phyloP scores from a whole-genome alignment of 2,329 filamentous ascomycete genomes.

The Penicillium sp. region DNA sequence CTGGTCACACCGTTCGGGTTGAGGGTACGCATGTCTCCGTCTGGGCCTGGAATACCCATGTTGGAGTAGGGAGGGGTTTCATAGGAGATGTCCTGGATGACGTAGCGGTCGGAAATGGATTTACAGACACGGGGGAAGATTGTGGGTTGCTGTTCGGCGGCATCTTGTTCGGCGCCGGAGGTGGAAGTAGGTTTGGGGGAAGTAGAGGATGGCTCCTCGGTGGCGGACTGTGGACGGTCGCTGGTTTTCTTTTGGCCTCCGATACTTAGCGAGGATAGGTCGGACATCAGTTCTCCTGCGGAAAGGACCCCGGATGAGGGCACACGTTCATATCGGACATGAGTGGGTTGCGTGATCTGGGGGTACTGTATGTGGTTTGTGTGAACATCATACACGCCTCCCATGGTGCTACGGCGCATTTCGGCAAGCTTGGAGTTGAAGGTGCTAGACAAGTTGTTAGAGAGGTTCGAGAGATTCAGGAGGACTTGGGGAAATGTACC shows the following conservation, averaged over 20 bases:
- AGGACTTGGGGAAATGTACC: conserved; percentile 55
- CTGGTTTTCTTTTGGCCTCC: conserved; percentile 22
- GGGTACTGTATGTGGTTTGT: conserved; percentile 92
- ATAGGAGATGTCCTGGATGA: conserved; percentile 62
- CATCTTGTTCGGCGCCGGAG: neutral
- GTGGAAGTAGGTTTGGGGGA: conserved; percentile 1
- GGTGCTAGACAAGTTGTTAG: conserved; percentile 55
- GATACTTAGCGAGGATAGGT: conserved; percentile 36
- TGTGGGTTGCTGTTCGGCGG: conserved; percentile 7
- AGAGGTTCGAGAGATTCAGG: conserved; percentile 1
- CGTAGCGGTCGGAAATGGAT: conserved; percentile 61
- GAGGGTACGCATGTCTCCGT: conserved; percentile 41
- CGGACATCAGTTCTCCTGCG: conserved; percentile 30
- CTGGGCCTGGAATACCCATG: conserved; percentile 57
- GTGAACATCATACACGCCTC: conserved; percentile 88
- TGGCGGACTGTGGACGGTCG: conserved; percentile 6
- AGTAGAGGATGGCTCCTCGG: conserved; percentile 4
- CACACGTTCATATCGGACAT: conserved; percentile 77
- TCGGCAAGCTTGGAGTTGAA: conserved; percentile 77
- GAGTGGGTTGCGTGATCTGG: conserved; percentile 83
- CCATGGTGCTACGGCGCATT: conserved; percentile 66
- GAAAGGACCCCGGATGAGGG: conserved; percentile 41
- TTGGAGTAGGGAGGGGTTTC: conserved; percentile 59
- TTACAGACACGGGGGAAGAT: conserved; percentile 58
- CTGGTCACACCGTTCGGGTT: conserved; percentile 44